Base-by-base conservation (phyloP, 2,329 filamentous ascomycete genomes). In the Ascosphaera acerosa region DNA sequence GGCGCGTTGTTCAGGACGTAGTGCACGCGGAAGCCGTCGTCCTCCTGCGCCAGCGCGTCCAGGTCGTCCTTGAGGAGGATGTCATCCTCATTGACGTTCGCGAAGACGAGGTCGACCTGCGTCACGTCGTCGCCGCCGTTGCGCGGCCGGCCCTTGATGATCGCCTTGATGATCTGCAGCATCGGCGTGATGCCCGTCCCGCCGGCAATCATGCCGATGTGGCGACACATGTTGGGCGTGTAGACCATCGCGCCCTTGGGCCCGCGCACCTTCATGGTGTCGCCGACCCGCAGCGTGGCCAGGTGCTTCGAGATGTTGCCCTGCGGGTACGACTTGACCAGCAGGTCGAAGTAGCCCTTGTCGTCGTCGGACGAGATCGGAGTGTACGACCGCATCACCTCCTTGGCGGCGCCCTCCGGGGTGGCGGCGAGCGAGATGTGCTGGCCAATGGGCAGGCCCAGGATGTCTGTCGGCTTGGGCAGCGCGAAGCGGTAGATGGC, bases 171-270 rank as follows among this genome's bases (percentile, higher is more conserved):
- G 44, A 97, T 70, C 61, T 97, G 87, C 39, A 94, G 66, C 87
- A 97, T 97, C 37, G 87, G 87, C 6, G 87, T 94, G 53, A 97
- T 94, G 43, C 87, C 87, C 19, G 87, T 94, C 40, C 87, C 87
- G 42, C 87, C 87, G 39, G 87, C 81, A 49, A 97, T 78, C 87
- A 97, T 97, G 49, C 82, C 87, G 42, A 97, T 90, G 55, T 77
- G 77, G 40, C 77, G 73, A 44, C 84, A 78, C 76, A 97, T 84
- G 63, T 92, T 92, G 44, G 84, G 81, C 12, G 74, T 78, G 60
- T 97, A 97, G 38, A 90, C 77, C 64, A 97, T 92, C 44, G 84
- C 84, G 43, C 87, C 87, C 66, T 94, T 94, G 54, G 87, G 87
- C 6, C 87, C 87, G 44, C 69, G 72, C 44, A 94, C 74, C 51